Evolutionary conservation across 177 flowering plant genomes (phyloP).

Genomic region (Vitis hybrid): DNA sequence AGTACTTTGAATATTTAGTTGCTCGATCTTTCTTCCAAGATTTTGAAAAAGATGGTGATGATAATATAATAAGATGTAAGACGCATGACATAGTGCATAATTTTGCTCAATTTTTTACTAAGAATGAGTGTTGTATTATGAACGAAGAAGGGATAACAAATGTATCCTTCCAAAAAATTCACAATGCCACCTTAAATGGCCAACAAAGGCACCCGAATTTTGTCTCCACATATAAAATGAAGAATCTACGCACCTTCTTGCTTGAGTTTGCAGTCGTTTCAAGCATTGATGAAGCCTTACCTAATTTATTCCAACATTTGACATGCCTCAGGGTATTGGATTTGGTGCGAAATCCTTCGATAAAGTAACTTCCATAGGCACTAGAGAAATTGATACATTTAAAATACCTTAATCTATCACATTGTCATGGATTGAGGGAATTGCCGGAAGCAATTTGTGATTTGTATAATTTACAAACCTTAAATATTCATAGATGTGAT

Average conservation of each 20-base stretch:
- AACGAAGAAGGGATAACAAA: not conserved
- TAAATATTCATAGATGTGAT: not conserved
- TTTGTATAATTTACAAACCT: not conserved
- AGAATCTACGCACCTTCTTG: no score
- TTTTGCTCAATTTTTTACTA: no score
- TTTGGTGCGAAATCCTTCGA: fast-evolving
- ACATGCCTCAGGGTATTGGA: not conserved
- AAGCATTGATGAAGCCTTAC: not conserved
- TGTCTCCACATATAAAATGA: not conserved
- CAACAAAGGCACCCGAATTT: not conserved
- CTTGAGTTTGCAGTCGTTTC: not conserved
- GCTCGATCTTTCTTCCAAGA: not conserved
- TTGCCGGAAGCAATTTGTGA: not conserved
- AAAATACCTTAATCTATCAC: not conserved
- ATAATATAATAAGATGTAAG: not conserved
- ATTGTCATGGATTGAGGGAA: not conserved
- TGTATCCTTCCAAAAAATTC: not conserved
- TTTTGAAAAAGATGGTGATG: not conserved
- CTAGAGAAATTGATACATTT: not conserved
- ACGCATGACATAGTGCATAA: not conserved
- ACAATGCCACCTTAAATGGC: not conserved
- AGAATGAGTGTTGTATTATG: not conserved
- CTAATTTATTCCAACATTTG: not conserved
- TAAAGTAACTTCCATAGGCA: not conserved
- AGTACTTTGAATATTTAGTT: not conserved